A percentile compares a stretch with the other conserved stretches of the same genome.
These are phyloP conservation scores for Gossypium turneri DNA, from an alignment of 345 rosid species.

Conservation along the genomic window DNA sequence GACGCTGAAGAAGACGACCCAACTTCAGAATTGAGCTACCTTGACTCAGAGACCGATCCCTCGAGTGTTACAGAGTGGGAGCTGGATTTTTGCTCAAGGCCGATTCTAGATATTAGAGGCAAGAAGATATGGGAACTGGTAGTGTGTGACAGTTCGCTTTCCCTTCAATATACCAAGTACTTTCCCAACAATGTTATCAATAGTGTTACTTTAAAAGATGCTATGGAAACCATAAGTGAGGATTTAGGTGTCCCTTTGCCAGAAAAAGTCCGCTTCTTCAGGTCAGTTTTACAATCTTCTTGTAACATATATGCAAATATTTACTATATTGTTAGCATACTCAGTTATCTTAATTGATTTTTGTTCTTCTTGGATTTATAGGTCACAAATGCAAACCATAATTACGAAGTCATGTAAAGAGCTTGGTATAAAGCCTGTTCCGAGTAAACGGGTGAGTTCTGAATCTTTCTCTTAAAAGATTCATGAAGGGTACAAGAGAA, in stretches of 20 bases:
- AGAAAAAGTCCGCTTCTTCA: slow-evolving; percentile 75
- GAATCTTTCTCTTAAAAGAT: slow-evolving; percentile 8
- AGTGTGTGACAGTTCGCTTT: slow-evolving; percentile 79
- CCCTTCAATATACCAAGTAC: slow-evolving; percentile 83
- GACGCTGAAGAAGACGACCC: slow-evolving; percentile 25
- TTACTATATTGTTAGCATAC: neutral
- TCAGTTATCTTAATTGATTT: neutral
- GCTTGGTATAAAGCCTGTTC: slow-evolving; percentile 73
- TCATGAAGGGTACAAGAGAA: neutral
- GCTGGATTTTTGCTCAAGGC: slow-evolving; percentile 91
- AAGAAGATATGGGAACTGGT: slow-evolving; percentile 95
- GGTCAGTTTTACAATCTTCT: slow-evolving; percentile 31
- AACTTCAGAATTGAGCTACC: slow-evolving; percentile 66
- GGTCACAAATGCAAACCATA: slow-evolving; percentile 98
- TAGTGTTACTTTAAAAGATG: slow-evolving; percentile 79
- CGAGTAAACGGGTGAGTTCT: slow-evolving; percentile 77
- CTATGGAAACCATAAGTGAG: slow-evolving; percentile 55
- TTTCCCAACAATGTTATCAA: slow-evolving; percentile 91
- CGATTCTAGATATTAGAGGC: slow-evolving; percentile 81
- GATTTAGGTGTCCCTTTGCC: slow-evolving; percentile 78
- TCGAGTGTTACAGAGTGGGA: slow-evolving; percentile 80
- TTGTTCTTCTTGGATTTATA: slow-evolving; percentile 22
- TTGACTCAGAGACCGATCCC: slow-evolving; percentile 75
- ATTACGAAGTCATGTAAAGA: slow-evolving; percentile 76
- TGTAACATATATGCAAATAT: neutral